These are phyloP conservation scores for Xylariaceae sp. DNA, from an alignment of 2,329 filamentous ascomycete genomes.

Conservation along the genomic window DNA sequence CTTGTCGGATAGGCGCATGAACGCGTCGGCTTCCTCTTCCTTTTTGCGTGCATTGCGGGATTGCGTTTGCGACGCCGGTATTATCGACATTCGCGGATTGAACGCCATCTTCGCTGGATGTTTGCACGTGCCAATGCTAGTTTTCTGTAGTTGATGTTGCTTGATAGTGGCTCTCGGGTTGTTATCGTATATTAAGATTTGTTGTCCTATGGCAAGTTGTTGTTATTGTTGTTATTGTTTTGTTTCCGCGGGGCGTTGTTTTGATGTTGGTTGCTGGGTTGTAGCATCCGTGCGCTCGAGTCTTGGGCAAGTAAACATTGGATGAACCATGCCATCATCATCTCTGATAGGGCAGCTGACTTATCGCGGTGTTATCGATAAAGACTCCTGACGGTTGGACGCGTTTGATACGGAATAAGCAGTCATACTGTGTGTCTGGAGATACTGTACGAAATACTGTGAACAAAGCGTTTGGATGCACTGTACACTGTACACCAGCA, in stretches of 20 bases:
- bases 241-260: conserved; percentile 7
- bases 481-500: too few relatives aligned
- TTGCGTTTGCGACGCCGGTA: conserved; percentile 48
- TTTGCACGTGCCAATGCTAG: not conserved
- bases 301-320: conserved; percentile 13
- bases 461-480: too few relatives aligned
- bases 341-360: conserved; percentile 11
- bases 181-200: not conserved
- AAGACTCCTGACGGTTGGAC: not conserved
- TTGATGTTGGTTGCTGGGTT: conserved; percentile 16
- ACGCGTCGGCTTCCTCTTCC: conserved; percentile 53
- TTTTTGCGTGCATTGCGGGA: conserved; percentile 50
- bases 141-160: not conserved
- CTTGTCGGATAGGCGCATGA: conserved; percentile 56
- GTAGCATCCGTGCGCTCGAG: not conserved
- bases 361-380: not conserved
- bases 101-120: conserved; percentile 43
- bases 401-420: not conserved
- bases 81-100: conserved; percentile 57
- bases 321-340: not conserved
- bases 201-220: not conserved
- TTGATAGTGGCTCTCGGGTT: not conserved
- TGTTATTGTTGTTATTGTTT: not conserved
- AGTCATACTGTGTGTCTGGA: too few relatives aligned
- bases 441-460: too few relatives aligned